Conservation (phyloP, 306 rosid genomes). For the Elaeagnus macrophylla region DNA sequence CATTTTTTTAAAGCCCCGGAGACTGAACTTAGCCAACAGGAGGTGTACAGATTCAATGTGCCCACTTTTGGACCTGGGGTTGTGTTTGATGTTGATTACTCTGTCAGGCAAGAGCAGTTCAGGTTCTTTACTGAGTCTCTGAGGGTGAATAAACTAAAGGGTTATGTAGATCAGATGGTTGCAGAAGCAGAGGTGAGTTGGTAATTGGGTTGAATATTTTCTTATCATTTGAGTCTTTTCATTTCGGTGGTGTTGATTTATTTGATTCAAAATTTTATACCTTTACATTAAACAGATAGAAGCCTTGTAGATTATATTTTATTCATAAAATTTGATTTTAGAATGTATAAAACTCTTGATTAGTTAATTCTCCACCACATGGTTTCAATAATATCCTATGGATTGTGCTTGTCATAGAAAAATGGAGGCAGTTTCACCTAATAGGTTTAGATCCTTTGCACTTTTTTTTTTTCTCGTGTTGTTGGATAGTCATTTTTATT, state of each 20-base stretch:
- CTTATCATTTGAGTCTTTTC: not conserved
- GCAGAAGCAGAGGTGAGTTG: slow-evolving; percentile 58
- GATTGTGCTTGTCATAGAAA: too few species aligned
- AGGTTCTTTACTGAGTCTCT: slow-evolving; percentile 90
- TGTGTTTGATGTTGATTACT: slow-evolving; percentile 88
- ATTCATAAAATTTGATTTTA: too few species aligned
- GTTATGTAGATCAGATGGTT: slow-evolving; percentile 94
- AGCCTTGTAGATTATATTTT: too few species aligned
- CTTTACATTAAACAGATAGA: too few species aligned
- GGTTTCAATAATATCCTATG: too few species aligned
- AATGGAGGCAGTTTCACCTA: too few species aligned
- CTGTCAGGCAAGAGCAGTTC: slow-evolving; percentile 82
- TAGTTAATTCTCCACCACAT: too few species aligned
- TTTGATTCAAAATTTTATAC: not conserved
- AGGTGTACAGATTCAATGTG: slow-evolving; percentile 87
- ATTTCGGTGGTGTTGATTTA: not conserved
- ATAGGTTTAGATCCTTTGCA: too few species aligned
- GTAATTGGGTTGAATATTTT: not conserved
- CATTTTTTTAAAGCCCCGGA: slow-evolving; percentile 86
- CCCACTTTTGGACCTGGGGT: slow-evolving; percentile 96
- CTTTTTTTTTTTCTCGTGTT: too few species aligned
- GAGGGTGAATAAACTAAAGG: slow-evolving; percentile 68
- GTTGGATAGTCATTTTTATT: too few species aligned
- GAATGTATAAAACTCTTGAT: too few species aligned
- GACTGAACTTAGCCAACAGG: slow-evolving; percentile 89